These are phyloP conservation scores for Penicillium daleae DNA, from an alignment of 495 filamentous ascomycete species.

Conservation along the genomic window DNA sequence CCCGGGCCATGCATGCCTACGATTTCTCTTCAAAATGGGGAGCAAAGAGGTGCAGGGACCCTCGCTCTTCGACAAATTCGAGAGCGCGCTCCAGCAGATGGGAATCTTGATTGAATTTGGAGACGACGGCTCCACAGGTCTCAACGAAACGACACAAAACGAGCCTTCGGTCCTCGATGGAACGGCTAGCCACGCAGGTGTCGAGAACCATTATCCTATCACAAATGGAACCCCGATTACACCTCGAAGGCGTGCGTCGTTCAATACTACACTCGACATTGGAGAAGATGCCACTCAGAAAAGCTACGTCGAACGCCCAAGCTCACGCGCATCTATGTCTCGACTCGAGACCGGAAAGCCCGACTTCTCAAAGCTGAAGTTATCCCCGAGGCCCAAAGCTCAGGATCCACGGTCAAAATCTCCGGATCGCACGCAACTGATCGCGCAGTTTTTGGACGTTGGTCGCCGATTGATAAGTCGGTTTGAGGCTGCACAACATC, in stretches of 20 bases:
- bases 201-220: constrained; percentile 23
- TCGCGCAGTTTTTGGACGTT: constrained; percentile 50
- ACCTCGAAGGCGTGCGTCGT: constrained; percentile 57
- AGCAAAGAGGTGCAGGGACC: constrained; percentile 51
- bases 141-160: constrained; percentile 34
- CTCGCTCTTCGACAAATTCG: constrained; percentile 67
- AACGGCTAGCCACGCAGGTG: constrained; percentile 24
- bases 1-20: constrained; percentile 72
- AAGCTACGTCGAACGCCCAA: constrained; percentile 43
- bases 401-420: constrained; percentile 24
- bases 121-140: constrained; percentile 32
- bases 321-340: constrained; percentile 54
- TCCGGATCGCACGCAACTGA: constrained; percentile 49
- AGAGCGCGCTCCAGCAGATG: constrained; percentile 63
- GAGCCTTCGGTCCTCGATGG: constrained; percentile 29
- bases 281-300: constrained; percentile 51
- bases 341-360: constrained; percentile 46
- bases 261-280: constrained; percentile 59
- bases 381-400: constrained; percentile 34
- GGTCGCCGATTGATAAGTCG: constrained; percentile 46
- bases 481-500: constrained; percentile 32
- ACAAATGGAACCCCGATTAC: constrained; percentile 33
- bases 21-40: constrained; percentile 81
- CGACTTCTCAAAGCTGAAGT: constrained; percentile 34
- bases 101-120: constrained; percentile 70